phyloP scores from a whole-genome alignment of 305 asterid genomes.

The Fraxinus latifolia region DNA sequence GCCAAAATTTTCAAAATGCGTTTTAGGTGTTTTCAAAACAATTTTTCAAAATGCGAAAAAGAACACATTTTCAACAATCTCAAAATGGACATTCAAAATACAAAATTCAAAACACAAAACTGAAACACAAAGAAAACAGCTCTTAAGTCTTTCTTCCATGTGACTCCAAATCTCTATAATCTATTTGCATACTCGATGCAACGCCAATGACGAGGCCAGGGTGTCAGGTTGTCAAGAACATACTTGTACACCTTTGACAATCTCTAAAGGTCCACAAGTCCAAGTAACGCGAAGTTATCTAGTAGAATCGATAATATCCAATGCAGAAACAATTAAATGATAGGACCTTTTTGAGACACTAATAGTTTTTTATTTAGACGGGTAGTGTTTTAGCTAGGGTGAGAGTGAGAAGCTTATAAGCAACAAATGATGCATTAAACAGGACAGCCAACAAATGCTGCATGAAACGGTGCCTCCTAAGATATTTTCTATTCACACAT shows the following conservation, averaged over 20 bases:
- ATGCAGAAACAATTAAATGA: neutral
- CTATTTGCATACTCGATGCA: neutral
- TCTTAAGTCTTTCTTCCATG: neutral
- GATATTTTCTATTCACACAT: neutral
- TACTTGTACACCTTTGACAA: neutral
- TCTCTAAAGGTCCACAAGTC: neutral
- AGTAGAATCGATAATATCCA: neutral
- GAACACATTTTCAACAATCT: too few relatives aligned
- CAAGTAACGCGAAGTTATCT: neutral
- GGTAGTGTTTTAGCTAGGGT: neutral
- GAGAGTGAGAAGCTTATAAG: neutral
- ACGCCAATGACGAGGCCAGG: neutral
- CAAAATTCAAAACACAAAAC: too few relatives aligned
- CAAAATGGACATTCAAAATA: too few relatives aligned
- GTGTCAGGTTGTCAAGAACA: neutral
- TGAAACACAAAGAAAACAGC: too few relatives aligned
- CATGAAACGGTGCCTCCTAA: neutral
- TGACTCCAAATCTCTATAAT: neutral
- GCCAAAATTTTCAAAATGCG: too few relatives aligned
- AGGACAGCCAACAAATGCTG: neutral
- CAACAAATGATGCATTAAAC: neutral
- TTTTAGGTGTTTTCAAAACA: too few relatives aligned
- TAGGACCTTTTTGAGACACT: neutral
- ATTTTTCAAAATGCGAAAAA: too few relatives aligned
- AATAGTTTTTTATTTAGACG: neutral